Evolutionary conservation across 257 asterid species (phyloP).

Genomic region (Nicotiana benthamiana): DNA sequence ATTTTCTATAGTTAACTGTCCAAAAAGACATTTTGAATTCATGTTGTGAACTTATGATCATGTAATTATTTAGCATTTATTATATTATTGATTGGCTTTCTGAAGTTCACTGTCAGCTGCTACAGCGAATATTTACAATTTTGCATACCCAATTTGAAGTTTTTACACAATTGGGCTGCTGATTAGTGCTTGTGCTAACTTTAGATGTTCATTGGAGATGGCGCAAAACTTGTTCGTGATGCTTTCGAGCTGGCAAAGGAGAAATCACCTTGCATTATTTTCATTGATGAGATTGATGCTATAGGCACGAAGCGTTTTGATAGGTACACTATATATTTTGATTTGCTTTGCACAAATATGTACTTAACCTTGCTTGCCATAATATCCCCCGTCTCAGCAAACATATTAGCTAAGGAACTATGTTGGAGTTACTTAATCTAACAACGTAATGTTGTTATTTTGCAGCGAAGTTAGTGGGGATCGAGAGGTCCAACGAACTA

Average conservation of each 20-base stretch:
- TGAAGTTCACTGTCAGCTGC: background rate
- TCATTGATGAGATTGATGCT: constrained; percentile 94
- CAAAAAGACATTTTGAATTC: background rate
- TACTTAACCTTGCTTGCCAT: background rate
- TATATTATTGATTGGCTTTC: background rate
- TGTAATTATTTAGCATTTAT: background rate
- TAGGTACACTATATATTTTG: constrained; percentile 34
- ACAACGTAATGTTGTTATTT: constrained; percentile 4
- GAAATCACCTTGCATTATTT: constrained; percentile 89
- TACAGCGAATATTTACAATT: background rate
- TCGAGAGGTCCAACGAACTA: constrained; percentile 86
- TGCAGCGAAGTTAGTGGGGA: constrained; percentile 94
- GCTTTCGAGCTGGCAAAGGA: constrained; percentile 93
- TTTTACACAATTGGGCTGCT: background rate
- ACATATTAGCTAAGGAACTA: background rate
- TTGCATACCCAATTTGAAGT: background rate
- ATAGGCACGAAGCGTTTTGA: constrained; percentile 91
- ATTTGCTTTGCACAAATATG: background rate
- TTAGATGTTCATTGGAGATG: constrained; percentile 87
- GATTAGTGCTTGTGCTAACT: constrained; percentile 11
- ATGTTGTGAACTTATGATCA: background rate
- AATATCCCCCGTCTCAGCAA: background rate
- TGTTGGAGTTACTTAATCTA: no score
- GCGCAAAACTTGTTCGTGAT: constrained; percentile 92
- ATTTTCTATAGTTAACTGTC: background rate